These are phyloP conservation scores for Camelina laxa DNA, from an alignment of 345 rosid genomes.

Conservation along the genomic window DNA sequence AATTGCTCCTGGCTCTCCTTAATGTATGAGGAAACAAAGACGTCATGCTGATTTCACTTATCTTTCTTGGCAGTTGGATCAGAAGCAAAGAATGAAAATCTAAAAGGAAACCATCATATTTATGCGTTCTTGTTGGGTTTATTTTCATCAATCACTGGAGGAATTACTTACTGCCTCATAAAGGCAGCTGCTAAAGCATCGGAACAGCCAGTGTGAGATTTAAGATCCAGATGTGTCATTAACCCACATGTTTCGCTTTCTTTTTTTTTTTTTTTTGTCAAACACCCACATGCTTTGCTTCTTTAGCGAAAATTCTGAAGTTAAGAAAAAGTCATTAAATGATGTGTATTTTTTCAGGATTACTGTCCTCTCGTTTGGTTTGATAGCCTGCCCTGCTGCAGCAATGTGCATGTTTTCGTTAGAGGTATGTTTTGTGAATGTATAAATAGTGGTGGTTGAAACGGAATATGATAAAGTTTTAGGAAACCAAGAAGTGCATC, in stretches of 20 bases:
- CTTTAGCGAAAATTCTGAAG: neutral
- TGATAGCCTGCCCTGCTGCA: slow-evolving; percentile 78
- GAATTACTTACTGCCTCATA: slow-evolving; percentile 78
- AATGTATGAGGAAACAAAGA: neutral
- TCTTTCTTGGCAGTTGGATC: slow-evolving; percentile 37
- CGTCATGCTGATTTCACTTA: neutral
- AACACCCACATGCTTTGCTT: slow-evolving; percentile 10
- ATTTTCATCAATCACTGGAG: slow-evolving; percentile 79
- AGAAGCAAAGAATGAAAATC: slow-evolving; percentile 39
- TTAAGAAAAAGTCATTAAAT: slow-evolving; percentile 11
- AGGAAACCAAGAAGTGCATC: neutral
- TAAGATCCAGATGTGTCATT: slow-evolving; percentile 25
- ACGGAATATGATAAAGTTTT: neutral
- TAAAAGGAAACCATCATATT: slow-evolving; percentile 50
- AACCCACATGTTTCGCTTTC: slow-evolving; percentile 4
- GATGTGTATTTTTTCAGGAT: slow-evolving; percentile 53
- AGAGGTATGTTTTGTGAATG: slow-evolving; percentile 56
- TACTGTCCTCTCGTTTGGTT: slow-evolving; percentile 77
- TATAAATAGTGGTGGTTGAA: neutral
- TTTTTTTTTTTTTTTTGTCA: no score
- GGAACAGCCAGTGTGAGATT: slow-evolving; percentile 85
- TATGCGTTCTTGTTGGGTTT: slow-evolving; percentile 66
- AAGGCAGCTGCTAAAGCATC: slow-evolving; percentile 84
- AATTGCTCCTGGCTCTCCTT: neutral
- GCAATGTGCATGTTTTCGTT: slow-evolving; percentile 67